Evolutionary conservation across 2,329 filamentous ascomycete species (phyloP), one percentile per base, ranked within the genome.

Genomic region (Monilinia vaccinii-corymbosi): DNA sequence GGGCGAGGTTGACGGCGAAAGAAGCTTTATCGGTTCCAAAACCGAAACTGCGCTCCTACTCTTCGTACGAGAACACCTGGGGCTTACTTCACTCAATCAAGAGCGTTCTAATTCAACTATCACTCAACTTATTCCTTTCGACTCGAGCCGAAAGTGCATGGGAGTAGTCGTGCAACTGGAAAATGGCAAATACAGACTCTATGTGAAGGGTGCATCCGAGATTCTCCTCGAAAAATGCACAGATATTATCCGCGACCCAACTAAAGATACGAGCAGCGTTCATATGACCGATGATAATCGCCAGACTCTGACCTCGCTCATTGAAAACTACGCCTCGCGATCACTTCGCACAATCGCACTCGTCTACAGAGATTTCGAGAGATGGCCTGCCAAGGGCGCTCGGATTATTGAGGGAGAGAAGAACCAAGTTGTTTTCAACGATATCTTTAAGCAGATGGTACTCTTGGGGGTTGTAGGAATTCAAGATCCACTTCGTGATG

Each of bases 291-390:
- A 76, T 1, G 77, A 82, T 16, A 82, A 86, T 64, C 77, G 79
- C 34, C 75, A 82, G 42, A 78, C 76, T 3, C 71, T 87, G 23
- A 75, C 74, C 45, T 74, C 77, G 25, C 74, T 82, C 51, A 87
- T 87, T 66, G 79, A 81, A 21, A 77, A 79, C 11, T 87, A 87
- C 64, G 84, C 84, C 5, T 79, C 79, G 5, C 78, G 83, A 38
- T 91, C 88, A 14, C 80, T 92, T 16, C 84, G 88, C 50, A 91
- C 87, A 0, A 91, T 92, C 63, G 87, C 82, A 45, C 79, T 91
- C 61, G 79, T 88, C 10, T 91, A 89, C 73, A 82, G 82, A 58
- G 88, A 92, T 64, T 91, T 88, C 63, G 78, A 85, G 44, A 78
- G 76, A 61, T 88, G 85, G 80, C 88, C 89, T 31, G 86, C 85